Conservation (phyloP, 2,329 filamentous ascomycete species). For the Akanthomyces dipterigenus region DNA sequence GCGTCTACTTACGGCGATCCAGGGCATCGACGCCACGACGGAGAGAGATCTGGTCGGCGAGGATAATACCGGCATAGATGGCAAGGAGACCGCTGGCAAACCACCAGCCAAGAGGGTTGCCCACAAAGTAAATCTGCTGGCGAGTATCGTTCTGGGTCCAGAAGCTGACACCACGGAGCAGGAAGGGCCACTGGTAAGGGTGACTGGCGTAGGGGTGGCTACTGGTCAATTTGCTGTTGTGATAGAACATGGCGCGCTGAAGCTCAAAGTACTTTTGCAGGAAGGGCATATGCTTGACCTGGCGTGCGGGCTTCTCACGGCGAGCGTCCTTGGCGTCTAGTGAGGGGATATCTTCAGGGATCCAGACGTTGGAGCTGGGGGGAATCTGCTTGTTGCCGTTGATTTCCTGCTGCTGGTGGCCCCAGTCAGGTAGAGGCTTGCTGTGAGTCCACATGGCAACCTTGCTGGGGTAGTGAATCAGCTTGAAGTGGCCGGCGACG, state of each 20-base stretch:
- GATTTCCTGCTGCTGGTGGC: constrained; percentile 94
- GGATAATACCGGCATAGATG: constrained; percentile 86
- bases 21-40: constrained; percentile 89
- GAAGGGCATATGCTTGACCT: constrained; percentile 82
- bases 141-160: constrained; percentile 96
- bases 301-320: constrained; percentile 65
- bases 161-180: constrained; percentile 95
- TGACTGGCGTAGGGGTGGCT: constrained; percentile 94
- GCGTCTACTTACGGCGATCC: constrained; percentile 72
- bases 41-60: constrained; percentile 76
- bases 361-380: constrained; percentile 90
- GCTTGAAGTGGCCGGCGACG: constrained; percentile 87
- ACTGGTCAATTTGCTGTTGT: constrained; percentile 96
- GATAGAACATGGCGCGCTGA: constrained; percentile 97
- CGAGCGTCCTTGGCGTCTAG: constrained; percentile 66
- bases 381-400: constrained; percentile 96
- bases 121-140: constrained; percentile 97
- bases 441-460: constrained; percentile 99
- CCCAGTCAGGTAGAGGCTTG: constrained; percentile 94
- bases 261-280: constrained; percentile 92
- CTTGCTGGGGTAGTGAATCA: constrained; percentile 89
- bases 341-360: constrained; percentile 83
- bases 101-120: constrained; percentile 98
- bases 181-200: constrained; percentile 96
- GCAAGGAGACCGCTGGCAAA: constrained; percentile 85